A percentile compares a stretch with the other conserved stretches of the same genome.
These are phyloP conservation scores for Gossypium schwendimanii DNA, from an alignment of 441 rosid species.

Conservation along the genomic window DNA sequence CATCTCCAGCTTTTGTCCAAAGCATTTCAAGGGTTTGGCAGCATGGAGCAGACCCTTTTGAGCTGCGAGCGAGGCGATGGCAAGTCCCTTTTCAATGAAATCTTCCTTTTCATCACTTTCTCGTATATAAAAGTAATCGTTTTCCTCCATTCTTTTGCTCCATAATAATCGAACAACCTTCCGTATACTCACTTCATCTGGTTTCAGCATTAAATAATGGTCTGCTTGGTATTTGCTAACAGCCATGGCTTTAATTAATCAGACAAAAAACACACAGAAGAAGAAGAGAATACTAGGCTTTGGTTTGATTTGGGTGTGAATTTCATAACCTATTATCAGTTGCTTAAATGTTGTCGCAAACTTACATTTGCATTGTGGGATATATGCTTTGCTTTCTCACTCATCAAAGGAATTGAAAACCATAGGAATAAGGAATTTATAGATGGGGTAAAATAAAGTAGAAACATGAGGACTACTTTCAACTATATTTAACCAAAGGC, in stretches of 20 bases:
- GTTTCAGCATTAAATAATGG: constrained; percentile 33
- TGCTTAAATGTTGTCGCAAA: not conserved
- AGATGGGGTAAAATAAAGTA: no score
- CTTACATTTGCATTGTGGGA: not conserved
- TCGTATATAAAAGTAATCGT: constrained; percentile 21
- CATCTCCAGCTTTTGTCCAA: constrained; percentile 33
- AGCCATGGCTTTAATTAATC: not conserved
- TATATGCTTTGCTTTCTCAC: constrained; percentile 2
- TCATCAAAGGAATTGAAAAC: not conserved
- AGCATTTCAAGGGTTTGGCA: constrained; percentile 22
- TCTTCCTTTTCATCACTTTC: constrained; percentile 4
- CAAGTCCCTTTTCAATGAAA: constrained; percentile 46
- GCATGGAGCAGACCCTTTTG: constrained; percentile 36
- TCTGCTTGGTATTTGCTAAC: not conserved
- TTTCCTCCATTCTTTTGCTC: constrained; percentile 26
- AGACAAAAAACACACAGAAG: no score
- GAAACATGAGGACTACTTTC: no score
- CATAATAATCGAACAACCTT: constrained; percentile 41
- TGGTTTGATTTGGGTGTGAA: not conserved
- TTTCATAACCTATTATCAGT: not conserved
- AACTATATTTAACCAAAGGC: no score
- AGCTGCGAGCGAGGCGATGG: constrained; percentile 42
- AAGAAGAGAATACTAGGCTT: not conserved
- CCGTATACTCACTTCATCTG: constrained; percentile 34
- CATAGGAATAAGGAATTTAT: no score